phyloP scores from a whole-genome alignment of 2,329 filamentous ascomycete species.

The Arthrinium puccinioides region DNA sequence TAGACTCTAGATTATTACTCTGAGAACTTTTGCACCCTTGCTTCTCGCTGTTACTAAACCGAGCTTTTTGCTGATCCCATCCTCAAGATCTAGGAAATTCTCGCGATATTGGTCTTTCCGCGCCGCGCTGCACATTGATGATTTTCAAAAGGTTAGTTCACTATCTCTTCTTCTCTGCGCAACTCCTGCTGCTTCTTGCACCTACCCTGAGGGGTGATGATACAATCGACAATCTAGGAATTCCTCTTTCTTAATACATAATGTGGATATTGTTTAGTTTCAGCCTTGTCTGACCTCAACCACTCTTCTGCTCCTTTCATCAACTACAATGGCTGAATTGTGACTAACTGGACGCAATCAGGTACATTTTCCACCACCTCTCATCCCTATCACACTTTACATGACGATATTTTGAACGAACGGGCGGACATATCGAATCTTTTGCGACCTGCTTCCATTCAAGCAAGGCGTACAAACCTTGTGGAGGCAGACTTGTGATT shows the following conservation, averaged over 20 bases:
- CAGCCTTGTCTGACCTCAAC: constrained; percentile 58
- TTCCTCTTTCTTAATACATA: constrained; percentile 61
- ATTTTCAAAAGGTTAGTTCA: constrained; percentile 36
- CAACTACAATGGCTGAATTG: constrained; percentile 9
- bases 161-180: constrained; percentile 6
- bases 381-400: constrained; percentile 14
- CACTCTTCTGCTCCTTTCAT: constrained; percentile 14
- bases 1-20: constrained; percentile 46
- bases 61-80: too few relatives aligned
- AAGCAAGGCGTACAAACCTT: constrained; percentile 57
- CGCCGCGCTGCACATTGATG: background rate
- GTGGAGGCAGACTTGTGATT: constrained; percentile 40
- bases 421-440: constrained; percentile 60
- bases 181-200: constrained; percentile 6
- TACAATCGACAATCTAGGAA: constrained; percentile 52
- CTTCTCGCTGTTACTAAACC: too few relatives aligned
- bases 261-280: constrained; percentile 61
- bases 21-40: constrained; percentile 35
- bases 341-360: constrained; percentile 32
- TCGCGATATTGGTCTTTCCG: too few relatives aligned
- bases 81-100: too few relatives aligned
- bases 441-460: constrained; percentile 36
- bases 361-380: constrained; percentile 29
- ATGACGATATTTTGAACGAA: constrained; percentile 64
- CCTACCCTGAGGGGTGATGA: constrained; percentile 45